These are phyloP conservation scores for Tulasnella sp. DNA, from an alignment of 768 basidiomycete genomes.

Conservation along the genomic window DNA sequence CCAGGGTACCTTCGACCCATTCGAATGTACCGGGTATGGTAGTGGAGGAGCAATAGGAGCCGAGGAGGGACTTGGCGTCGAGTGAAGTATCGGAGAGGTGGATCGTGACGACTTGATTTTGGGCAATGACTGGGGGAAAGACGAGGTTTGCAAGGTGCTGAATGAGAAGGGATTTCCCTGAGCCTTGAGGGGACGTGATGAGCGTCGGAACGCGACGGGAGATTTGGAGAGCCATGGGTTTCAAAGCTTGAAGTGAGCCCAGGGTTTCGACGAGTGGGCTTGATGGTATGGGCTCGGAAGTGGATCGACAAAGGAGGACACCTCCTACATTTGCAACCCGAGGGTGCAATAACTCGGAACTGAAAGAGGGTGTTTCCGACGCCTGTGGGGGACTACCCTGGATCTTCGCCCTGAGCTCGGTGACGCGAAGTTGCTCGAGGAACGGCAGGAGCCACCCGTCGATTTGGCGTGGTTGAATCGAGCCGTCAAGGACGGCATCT, in stretches of 20 bases:
- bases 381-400: slow-evolving; percentile 41
- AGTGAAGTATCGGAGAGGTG: slow-evolving; percentile 93
- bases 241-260: slow-evolving; percentile 49
- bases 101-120: slow-evolving; percentile 54
- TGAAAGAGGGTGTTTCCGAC: slow-evolving; percentile 8
- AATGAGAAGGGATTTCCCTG: slow-evolving; percentile 78
- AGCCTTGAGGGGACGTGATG: slow-evolving; percentile 75
- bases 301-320: slow-evolving; percentile 31
- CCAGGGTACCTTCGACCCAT: slow-evolving; percentile 91
- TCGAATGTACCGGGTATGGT: slow-evolving; percentile 81
- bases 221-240: slow-evolving; percentile 52
- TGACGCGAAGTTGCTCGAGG: slow-evolving; percentile 56
- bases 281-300: slow-evolving; percentile 14
- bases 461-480: slow-evolving; percentile 31
- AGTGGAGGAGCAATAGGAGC: slow-evolving; percentile 85
- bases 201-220: slow-evolving; percentile 70
- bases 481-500: slow-evolving; percentile 30
- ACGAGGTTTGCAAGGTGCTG: slow-evolving; percentile 64
- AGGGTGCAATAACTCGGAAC: slow-evolving; percentile 33
- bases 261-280: slow-evolving; percentile 48
- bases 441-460: slow-evolving; percentile 82
- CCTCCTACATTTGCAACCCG: slow-evolving; percentile 57
- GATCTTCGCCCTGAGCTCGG: slow-evolving; percentile 43
- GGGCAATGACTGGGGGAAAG: slow-evolving; percentile 43
- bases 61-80: slow-evolving; percentile 50